These are phyloP conservation scores for Neurospora sublineolata DNA, from an alignment of 495 filamentous ascomycete genomes.

Conservation along the genomic window DNA sequence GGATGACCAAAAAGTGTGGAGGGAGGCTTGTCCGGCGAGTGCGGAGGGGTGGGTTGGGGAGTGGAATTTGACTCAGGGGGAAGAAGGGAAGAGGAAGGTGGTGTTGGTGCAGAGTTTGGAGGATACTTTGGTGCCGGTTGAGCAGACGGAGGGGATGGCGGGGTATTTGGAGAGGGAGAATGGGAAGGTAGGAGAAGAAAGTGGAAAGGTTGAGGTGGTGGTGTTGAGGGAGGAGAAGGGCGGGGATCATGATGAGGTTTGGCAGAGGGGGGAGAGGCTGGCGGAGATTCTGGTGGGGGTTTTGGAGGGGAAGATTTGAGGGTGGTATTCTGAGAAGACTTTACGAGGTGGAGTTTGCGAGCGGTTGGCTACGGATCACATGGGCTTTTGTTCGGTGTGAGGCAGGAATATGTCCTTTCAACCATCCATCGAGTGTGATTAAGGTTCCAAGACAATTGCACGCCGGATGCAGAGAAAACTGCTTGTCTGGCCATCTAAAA, in stretches of 20 bases:
- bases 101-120: slow-evolving; percentile 23
- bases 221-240: slow-evolving; percentile 7
- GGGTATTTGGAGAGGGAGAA: slow-evolving; percentile 5
- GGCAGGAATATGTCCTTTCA: too few relatives aligned
- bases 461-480: background rate
- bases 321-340: background rate
- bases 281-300: slow-evolving; percentile 12
- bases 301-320: background rate
- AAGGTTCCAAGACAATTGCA: background rate
- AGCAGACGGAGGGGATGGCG: slow-evolving; percentile 20
- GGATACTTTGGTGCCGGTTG: slow-evolving; percentile 22
- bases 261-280: slow-evolving; percentile 13
- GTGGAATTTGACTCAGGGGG: slow-evolving; percentile 8
- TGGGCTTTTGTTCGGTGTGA: too few relatives aligned
- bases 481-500: background rate
- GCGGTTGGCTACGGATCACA: too few relatives aligned
- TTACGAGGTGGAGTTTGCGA: background rate
- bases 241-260: slow-evolving; percentile 19
- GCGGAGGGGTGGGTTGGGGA: slow-evolving; percentile 9
- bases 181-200: background rate
- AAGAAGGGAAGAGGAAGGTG: slow-evolving; percentile 15
- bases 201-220: background rate
- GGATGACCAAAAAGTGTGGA: slow-evolving; percentile 38
- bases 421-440: too few relatives aligned
- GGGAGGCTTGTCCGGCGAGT: slow-evolving; percentile 37